These are phyloP conservation scores for Suillus subalutaceus DNA, from an alignment of 768 basidiomycete genomes.

Conservation along the genomic window DNA sequence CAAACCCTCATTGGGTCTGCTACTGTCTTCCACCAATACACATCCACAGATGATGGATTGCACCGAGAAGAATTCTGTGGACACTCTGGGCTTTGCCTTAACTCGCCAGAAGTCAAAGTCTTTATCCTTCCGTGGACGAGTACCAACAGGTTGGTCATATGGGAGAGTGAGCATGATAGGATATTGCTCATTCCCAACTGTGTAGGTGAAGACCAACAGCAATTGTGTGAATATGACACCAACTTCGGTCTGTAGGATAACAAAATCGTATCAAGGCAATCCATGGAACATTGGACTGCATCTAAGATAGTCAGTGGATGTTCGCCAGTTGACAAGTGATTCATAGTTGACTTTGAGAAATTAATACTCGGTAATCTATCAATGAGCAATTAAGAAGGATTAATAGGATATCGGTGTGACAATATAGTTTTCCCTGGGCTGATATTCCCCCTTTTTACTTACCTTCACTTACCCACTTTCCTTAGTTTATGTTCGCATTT, in stretches of 20 bases:
- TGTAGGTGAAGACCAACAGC: background rate
- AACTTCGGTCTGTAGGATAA: too few relatives aligned
- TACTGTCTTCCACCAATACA: constrained; percentile 20
- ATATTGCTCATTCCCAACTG: background rate
- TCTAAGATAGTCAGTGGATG: constrained; percentile 28
- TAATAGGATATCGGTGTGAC: too few relatives aligned
- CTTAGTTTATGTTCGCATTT: too few relatives aligned
- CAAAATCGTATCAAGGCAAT: too few relatives aligned
- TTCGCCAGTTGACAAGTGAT: constrained; percentile 31
- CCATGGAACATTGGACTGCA: constrained; percentile 27
- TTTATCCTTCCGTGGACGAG: constrained; percentile 20
- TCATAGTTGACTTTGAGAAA: constrained; percentile 31
- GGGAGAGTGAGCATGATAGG: background rate
- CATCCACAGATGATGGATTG: constrained; percentile 35
- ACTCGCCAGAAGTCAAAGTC: constrained; percentile 25
- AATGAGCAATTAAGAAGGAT: too few relatives aligned
- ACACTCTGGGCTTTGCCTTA: constrained; percentile 9
- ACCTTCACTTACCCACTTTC: too few relatives aligned
- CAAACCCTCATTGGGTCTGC: constrained; percentile 22
- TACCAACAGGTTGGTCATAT: constrained; percentile 21
- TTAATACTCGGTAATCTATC: constrained; percentile 12
- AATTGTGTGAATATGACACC: background rate
- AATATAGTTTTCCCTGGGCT: too few relatives aligned
- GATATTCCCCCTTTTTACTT: too few relatives aligned
- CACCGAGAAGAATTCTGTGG: constrained; percentile 23